Percentiles rank a stretch among this genome's conserved stretches.
Conservation (phyloP, 257 asterid genomes). For the Eustoma russellianum region DNA sequence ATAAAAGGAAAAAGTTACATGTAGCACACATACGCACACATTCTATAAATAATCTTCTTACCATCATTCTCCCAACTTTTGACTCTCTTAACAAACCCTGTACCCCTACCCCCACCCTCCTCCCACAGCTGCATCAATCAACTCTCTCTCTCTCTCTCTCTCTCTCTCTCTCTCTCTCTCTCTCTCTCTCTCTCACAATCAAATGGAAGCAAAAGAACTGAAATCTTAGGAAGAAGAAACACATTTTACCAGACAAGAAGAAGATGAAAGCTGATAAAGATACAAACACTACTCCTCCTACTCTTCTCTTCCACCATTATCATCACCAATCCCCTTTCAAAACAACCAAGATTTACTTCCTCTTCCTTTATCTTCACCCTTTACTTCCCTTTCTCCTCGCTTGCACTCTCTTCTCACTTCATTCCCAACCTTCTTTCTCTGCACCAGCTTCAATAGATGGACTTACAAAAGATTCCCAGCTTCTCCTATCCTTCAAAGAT, state of each 20-base stretch:
- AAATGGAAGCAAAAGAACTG: conserved; percentile 41
- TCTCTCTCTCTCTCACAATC: conserved; percentile 16
- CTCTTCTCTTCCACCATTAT: conserved; percentile 20
- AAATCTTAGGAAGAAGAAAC: conserved; percentile 18
- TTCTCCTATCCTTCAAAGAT: conserved; percentile 63
- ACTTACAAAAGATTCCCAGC: conserved; percentile 30
- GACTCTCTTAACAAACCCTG: conserved; percentile 31
- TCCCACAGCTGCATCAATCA: not conserved
- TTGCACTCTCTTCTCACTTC: conserved; percentile 10
- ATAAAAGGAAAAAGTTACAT: no score
- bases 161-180: no score
- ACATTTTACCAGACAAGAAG: conserved; percentile 3
- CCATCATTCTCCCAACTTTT: conserved; percentile 37
- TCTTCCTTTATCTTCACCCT: conserved; percentile 6
- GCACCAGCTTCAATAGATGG: conserved; percentile 21
- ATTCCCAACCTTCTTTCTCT: conserved; percentile 4
- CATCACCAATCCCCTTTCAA: conserved; percentile 1
- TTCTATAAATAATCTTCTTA: conserved; percentile 43
- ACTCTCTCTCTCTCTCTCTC: no score
- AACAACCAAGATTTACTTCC: conserved; percentile 18
- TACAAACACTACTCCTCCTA: not conserved
- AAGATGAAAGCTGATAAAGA: conserved; percentile 34
- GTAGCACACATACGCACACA: no score
- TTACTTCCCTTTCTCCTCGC: conserved; percentile 11
- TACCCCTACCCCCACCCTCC: conserved; percentile 10